Conservation (phyloP, 495 filamentous ascomycete genomes). For the Hypoxylon lienhwacheense region DNA sequence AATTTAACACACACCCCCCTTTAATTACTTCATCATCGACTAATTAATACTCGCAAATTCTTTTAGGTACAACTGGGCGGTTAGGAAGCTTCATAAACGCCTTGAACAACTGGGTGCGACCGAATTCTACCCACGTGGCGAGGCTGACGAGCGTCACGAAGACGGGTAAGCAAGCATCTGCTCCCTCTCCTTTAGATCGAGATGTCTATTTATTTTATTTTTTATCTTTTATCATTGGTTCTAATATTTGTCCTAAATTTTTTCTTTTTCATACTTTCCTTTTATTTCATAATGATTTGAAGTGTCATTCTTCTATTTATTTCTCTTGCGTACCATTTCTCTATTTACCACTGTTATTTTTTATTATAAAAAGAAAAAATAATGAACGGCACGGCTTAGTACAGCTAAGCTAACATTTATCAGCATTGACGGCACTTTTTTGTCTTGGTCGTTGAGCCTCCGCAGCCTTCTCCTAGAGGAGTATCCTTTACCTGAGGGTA, state of each 20-base stretch:
- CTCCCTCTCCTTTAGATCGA: not conserved
- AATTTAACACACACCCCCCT: not conserved
- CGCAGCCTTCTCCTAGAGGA: slow-evolving; percentile 62
- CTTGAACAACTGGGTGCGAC: slow-evolving; percentile 82
- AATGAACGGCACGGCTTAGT: not conserved
- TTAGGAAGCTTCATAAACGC: slow-evolving; percentile 81
- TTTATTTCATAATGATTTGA: not conserved
- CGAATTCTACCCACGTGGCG: slow-evolving; percentile 74
- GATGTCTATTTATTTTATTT: not conserved
- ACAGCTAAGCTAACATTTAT: slow-evolving; percentile 2
- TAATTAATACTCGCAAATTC: slow-evolving; percentile 3
- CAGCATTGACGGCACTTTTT: slow-evolving; percentile 74
- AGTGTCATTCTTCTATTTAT: too few relatives aligned
- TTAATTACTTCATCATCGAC: slow-evolving; percentile 10
- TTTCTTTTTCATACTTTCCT: not conserved
- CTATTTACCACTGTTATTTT: too few relatives aligned
- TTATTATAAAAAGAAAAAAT: too few relatives aligned
- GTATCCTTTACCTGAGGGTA: slow-evolving; percentile 67
- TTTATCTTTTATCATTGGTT: not conserved
- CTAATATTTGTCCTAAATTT: not conserved
- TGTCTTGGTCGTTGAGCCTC: slow-evolving; percentile 74
- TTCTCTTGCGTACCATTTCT: too few relatives aligned
- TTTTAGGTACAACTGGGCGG: slow-evolving; percentile 86
- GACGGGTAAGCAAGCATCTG: slow-evolving; percentile 69
- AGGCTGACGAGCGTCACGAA: slow-evolving; percentile 89